Evolutionary conservation across 805 yeast species (phyloP).

Genomic region (Lachancea quebecensis): DNA sequence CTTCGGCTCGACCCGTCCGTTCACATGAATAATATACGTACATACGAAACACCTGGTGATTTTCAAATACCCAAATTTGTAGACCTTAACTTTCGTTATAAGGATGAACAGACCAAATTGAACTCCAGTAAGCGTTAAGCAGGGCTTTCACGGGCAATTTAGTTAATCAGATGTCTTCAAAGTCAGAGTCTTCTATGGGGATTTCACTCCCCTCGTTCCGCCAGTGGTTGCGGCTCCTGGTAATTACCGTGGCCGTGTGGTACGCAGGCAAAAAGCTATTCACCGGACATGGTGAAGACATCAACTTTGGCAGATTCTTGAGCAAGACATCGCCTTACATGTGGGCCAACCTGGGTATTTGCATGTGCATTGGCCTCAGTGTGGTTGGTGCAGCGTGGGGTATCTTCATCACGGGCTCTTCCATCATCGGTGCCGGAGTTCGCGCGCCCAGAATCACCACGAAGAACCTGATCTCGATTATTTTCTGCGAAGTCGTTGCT

Average conservation of each 20-base stretch:
- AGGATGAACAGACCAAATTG: too few relatives aligned
- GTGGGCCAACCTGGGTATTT: conserved; percentile 94
- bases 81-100: too few relatives aligned
- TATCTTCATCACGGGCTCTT: conserved; percentile 88
- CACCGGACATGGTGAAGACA: conserved; percentile 87
- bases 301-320: conserved; percentile 85
- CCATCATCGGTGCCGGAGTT: conserved; percentile 96
- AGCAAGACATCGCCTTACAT: conserved; percentile 85
- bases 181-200: conserved; percentile 7
- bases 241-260: conserved; percentile 17
- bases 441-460: conserved; percentile 96
- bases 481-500: conserved; percentile 98
- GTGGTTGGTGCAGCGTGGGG: conserved; percentile 99
- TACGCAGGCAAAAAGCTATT: conserved; percentile 44
- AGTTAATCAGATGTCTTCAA: conserved; percentile 1
- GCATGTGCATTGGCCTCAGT: conserved; percentile 84
- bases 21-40: too few relatives aligned
- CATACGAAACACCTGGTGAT: too few relatives aligned
- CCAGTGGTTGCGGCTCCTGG: conserved; percentile 17
- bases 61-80: too few relatives aligned
- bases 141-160: not conserved
- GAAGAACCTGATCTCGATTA: conserved; percentile 90
- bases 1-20: too few relatives aligned
- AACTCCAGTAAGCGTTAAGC: not conserved
- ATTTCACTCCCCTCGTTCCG: conserved; percentile 11